These are phyloP conservation scores for Dichotomocladium elegans DNA, from an alignment of 371 early-diverging fungal species.

Conservation along the genomic window DNA sequence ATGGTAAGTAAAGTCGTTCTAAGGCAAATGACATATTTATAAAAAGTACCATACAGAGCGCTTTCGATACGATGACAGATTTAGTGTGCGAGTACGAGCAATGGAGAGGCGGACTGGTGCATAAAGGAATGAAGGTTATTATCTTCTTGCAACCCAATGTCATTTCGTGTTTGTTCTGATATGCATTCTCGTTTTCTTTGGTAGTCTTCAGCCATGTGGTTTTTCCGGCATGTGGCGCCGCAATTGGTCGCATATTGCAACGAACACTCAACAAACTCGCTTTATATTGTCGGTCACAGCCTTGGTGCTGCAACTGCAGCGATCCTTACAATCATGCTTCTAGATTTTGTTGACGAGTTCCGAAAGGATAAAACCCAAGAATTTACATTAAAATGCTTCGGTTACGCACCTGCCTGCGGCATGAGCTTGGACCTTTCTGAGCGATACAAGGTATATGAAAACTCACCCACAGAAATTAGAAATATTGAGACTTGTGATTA, in stretches of 20 bases:
- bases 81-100: slow-evolving; percentile 82
- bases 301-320: slow-evolving; percentile 81
- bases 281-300: slow-evolving; percentile 81
- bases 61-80: slow-evolving; percentile 82
- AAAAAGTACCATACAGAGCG: slow-evolving; percentile 46
- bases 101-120: slow-evolving; percentile 86
- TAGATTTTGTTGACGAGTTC: slow-evolving; percentile 58
- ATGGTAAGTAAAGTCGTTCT: slow-evolving; percentile 48
- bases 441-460: slow-evolving; percentile 30
- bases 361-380: slow-evolving; percentile 27
- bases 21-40: not conserved
- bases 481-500: not conserved
- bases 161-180: not conserved
- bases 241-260: slow-evolving; percentile 63
- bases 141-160: not conserved
- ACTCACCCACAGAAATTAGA: too few species aligned
- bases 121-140: slow-evolving; percentile 69
- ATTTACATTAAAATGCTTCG: slow-evolving; percentile 34
- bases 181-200: too few species aligned
- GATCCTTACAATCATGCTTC: slow-evolving; percentile 73
- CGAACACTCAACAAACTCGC: slow-evolving; percentile 54
- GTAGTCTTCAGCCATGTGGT: slow-evolving; percentile 71
- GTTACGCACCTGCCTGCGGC: slow-evolving; percentile 50
- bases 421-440: slow-evolving; percentile 39
- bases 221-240: slow-evolving; percentile 68